Conservation (phyloP, 2,329 filamentous ascomycete species). For the Fusarium sp. region DNA sequence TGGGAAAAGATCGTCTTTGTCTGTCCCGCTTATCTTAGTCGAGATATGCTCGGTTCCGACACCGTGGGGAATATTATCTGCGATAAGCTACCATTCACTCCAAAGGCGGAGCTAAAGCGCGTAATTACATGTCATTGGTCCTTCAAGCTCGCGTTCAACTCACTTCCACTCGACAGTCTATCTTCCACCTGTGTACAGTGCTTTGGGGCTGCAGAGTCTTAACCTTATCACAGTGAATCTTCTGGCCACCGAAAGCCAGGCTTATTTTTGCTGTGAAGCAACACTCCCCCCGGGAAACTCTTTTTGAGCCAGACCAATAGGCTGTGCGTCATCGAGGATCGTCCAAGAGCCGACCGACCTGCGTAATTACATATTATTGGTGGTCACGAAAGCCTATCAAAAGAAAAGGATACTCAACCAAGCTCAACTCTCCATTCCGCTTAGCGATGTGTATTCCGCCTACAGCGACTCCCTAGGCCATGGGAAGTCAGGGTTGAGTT, state of each 20-base stretch:
- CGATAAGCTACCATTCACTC: not conserved
- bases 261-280: no score
- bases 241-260: not conserved
- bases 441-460: not conserved
- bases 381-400: no score
- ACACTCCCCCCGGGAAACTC: no score
- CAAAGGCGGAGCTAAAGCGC: not conserved
- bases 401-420: no score
- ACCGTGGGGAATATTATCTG: not conserved
- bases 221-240: not conserved
- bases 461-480: no score
- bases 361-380: no score
- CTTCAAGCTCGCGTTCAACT: not conserved
- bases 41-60: not conserved
- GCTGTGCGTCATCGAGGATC: no score
- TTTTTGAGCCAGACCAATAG: no score
- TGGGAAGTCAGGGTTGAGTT: not conserved
- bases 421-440: no score
- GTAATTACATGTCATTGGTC: not conserved
- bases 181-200: not conserved
- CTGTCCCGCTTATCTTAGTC: not conserved
- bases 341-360: no score
- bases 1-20: slow-evolving; percentile 38
- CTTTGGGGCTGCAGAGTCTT: not conserved
- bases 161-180: not conserved